A percentile compares a stretch with the other conserved stretches of the same genome.
Evolutionary conservation across 106 monocot genomes (phyloP).

Genomic region (Apostasia shenzhenica): DNA sequence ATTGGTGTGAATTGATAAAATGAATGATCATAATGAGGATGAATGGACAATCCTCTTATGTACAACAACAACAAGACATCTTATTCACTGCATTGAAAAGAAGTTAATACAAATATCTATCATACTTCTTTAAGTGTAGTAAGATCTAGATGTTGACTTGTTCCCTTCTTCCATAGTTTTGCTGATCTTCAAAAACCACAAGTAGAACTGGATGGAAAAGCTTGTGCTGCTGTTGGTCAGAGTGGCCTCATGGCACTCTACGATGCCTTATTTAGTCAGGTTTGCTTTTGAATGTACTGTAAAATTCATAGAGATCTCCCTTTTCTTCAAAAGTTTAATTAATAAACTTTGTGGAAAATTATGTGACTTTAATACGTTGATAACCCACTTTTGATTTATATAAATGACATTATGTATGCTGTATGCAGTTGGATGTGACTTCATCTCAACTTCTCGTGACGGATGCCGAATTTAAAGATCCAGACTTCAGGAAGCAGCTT

Average conservation of each 20-base stretch:
- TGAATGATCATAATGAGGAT: too few relatives aligned
- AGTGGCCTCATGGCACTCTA: constrained; percentile 74
- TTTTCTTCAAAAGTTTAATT: too few relatives aligned
- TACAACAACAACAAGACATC: too few relatives aligned
- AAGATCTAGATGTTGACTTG: neutral
- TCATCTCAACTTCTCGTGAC: constrained; percentile 91
- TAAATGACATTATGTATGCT: neutral
- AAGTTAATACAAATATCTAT: neutral
- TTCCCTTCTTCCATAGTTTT: constrained; percentile 32
- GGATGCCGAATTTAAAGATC: constrained; percentile 78
- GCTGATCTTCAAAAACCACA: constrained; percentile 73
- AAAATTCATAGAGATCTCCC: neutral
- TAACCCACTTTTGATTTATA: neutral
- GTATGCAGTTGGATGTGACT: constrained; percentile 82
- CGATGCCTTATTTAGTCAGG: constrained; percentile 54
- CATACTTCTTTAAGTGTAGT: neutral
- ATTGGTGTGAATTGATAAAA: too few relatives aligned
- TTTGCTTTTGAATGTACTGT: neutral
- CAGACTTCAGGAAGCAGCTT: constrained; percentile 75
- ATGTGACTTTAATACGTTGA: neutral
- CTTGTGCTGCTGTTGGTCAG: constrained; percentile 74
- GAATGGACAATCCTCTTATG: too few relatives aligned
- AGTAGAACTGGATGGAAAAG: constrained; percentile 59
- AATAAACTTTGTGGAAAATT: too few relatives aligned
- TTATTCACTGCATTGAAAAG: too few relatives aligned